Conservation (phyloP, 495 filamentous ascomycete genomes). For the Jackrogersella multiformis region DNA sequence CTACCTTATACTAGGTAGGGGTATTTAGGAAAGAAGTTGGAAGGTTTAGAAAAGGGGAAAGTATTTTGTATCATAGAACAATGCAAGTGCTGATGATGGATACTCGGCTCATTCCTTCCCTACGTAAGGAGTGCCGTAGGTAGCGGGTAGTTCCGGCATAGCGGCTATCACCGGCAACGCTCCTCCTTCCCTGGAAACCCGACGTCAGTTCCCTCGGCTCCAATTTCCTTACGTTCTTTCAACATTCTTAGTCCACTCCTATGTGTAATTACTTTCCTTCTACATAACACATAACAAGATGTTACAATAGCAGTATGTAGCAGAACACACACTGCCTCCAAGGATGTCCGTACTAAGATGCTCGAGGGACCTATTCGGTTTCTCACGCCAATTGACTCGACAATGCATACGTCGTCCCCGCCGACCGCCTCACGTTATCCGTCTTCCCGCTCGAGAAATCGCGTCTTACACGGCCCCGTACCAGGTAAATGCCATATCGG, state of each 20-base stretch:
- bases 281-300: background rate
- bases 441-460: conserved; percentile 47
- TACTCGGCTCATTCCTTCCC: conserved; percentile 22
- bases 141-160: conserved; percentile 29
- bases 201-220: conserved; percentile 29
- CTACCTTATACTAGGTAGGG: too few species aligned
- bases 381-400: conserved; percentile 55
- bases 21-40: conserved; percentile 2
- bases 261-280: conserved; percentile 20
- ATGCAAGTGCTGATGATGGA: background rate
- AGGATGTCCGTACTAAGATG: conserved; percentile 52
- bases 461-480: conserved; percentile 73
- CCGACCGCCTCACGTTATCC: conserved; percentile 23
- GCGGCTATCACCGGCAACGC: conserved; percentile 34
- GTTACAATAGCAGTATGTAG: conserved; percentile 26
- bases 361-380: conserved; percentile 47
- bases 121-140: conserved; percentile 50
- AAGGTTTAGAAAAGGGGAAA: conserved; percentile 2
- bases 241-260: background rate
- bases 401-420: conserved; percentile 43
- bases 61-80: background rate
- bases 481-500: conserved; percentile 79
- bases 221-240: background rate
- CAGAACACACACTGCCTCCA: background rate
- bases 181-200: conserved; percentile 18